Percentiles rank a stretch among this genome's conserved stretches.
Evolutionary conservation across 2,329 filamentous ascomycete species (phyloP).

Genomic region (Pseudogymnoascus sp.): DNA sequence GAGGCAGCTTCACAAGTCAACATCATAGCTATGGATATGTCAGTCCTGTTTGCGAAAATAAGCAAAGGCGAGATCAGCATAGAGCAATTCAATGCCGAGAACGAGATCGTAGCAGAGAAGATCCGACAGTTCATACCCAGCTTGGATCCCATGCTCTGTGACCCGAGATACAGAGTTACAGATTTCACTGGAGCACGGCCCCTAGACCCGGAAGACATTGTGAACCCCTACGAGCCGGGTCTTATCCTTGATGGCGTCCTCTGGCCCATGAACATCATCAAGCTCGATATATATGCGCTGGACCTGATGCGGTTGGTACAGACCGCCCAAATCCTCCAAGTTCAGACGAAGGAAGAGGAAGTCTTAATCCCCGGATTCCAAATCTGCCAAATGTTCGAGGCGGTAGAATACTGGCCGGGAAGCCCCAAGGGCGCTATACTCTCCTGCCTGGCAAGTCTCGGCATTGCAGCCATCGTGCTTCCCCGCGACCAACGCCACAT

Average conservation of each 20-base stretch:
- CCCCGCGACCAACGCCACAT: slow-evolving; percentile 65
- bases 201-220: slow-evolving; percentile 56
- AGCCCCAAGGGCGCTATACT: slow-evolving; percentile 65
- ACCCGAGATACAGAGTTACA: slow-evolving; percentile 55
- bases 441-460: slow-evolving; percentile 67
- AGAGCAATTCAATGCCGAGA: slow-evolving; percentile 58
- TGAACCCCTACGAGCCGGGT: slow-evolving; percentile 64
- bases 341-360: slow-evolving; percentile 45
- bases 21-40: slow-evolving; percentile 72
- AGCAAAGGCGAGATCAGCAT: slow-evolving; percentile 56
- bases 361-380: slow-evolving; percentile 52
- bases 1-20: slow-evolving; percentile 59
- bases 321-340: slow-evolving; percentile 48
- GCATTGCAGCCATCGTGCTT: slow-evolving; percentile 72
- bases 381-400: slow-evolving; percentile 72
- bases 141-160: slow-evolving; percentile 55
- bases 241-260: slow-evolving; percentile 63
- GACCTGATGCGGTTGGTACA: slow-evolving; percentile 73
- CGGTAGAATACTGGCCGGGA: slow-evolving; percentile 63
- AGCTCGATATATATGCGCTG: slow-evolving; percentile 71
- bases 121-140: slow-evolving; percentile 45
- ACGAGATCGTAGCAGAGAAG: slow-evolving; percentile 43
- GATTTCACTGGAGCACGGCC: slow-evolving; percentile 51
- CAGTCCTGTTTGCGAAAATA: slow-evolving; percentile 65
- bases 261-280: slow-evolving; percentile 67